These are phyloP conservation scores for Blumeria hordei DNA, from an alignment of 2,329 filamentous ascomycete species.

Conservation along the genomic window DNA sequence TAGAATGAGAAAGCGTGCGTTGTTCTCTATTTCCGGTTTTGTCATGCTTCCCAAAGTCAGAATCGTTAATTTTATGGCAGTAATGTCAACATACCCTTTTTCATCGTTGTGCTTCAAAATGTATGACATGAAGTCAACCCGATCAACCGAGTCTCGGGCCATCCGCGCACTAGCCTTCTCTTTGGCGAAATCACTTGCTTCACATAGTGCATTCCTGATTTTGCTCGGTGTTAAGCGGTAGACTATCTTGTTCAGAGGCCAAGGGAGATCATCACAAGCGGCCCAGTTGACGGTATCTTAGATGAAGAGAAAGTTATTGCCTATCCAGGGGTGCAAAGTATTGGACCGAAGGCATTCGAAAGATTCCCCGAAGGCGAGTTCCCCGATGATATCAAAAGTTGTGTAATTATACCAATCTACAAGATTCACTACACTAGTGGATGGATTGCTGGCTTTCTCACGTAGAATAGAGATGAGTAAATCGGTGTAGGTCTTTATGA, in stretches of 20 bases:
- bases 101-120: conserved; percentile 6
- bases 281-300: not conserved
- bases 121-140: conserved; percentile 1
- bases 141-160: not conserved
- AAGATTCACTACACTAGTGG: not conserved
- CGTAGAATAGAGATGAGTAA: conserved; percentile 8
- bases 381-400: conserved; percentile 18
- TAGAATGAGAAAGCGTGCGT: conserved; percentile 3
- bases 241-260: not conserved
- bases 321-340: conserved; percentile 9
- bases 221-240: not conserved
- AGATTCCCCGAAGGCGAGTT: conserved; percentile 20
- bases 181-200: not conserved
- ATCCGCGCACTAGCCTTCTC: not conserved
- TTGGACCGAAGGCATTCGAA: conserved; percentile 15
- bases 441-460: conserved; percentile 5
- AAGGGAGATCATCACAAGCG: not conserved
- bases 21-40: conserved; percentile 3
- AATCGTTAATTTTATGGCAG: not conserved
- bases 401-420: conserved; percentile 15
- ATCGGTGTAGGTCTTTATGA: conserved; percentile 3
- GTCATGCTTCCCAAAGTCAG: conserved; percentile 1
- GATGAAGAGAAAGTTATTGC: not conserved
- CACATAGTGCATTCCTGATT: not conserved
- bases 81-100: conserved; percentile 3